Evolutionary conservation across 2,329 filamentous ascomycete genomes (phyloP), one percentile per base, ranked within the genome.

Genomic region (Dactylonectria estremocensis): DNA sequence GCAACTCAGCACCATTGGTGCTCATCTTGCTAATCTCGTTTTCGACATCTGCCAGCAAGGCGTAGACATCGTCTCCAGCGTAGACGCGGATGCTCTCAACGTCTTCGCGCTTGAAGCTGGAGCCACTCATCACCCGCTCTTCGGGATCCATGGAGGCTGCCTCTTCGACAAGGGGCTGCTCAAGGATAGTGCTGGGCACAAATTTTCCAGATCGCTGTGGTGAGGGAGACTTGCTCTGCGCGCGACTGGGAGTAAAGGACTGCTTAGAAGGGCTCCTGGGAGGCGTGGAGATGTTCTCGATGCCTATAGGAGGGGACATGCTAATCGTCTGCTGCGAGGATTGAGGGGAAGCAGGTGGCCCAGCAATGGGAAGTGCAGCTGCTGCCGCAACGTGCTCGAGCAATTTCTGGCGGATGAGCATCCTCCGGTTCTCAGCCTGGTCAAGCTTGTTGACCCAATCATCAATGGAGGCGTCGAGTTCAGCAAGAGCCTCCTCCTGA

Each of bases 381-480:
- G 92, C 91, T 16, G 92, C 93, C 53, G 93, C 93, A 59, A 95
- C 90, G 76, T 95, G 93, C 80, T 95, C 93, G 3, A 95, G 87
- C 13, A 95, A 84, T 84, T 95, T 95, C 78, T 95, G 92, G 43
- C 92, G 88, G 50, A 95, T 90, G 7, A 92, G 87, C 16, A 90
- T 91, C 46, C 93, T 90, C 75, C 93, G 87, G 77, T 95, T 94
- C 79, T 95, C 93, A 10, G 92, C 92, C 69, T 92, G 88, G 76
- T 95, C 93, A n/a, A 95, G 87, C 82, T 95, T 95, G 73, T 83
- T 85, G 55, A 93, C 90, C 91, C 93, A 95, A 77, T 94, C 92
- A 74, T 95, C 93, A 69, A 95, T 95, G 3, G 91, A 93, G 16
- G 87, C 83, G 76, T 95, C 93, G 7, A 95, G 87, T 78, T 95